Evolutionary conservation across 2,329 filamentous ascomycete genomes (phyloP).

Genomic region (Penicillium corylophilum): DNA sequence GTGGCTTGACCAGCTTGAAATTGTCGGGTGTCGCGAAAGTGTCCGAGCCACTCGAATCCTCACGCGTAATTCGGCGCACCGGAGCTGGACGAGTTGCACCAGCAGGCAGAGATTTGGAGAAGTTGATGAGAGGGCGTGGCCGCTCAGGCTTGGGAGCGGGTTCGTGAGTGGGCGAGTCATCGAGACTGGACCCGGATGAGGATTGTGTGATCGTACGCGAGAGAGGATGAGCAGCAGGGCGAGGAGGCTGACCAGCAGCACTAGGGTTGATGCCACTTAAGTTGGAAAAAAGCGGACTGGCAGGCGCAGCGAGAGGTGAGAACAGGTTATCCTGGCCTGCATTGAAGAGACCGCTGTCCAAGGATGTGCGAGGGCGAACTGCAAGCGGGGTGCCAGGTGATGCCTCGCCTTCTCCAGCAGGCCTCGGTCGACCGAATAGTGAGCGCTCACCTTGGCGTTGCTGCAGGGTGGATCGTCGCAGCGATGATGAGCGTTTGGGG

Average conservation of each 20-base stretch:
- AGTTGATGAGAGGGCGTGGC: slow-evolving; percentile 55
- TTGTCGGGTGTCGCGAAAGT: slow-evolving; percentile 71
- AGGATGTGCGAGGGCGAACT: slow-evolving; percentile 68
- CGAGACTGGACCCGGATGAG: slow-evolving; percentile 76
- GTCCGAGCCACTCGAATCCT: slow-evolving; percentile 51
- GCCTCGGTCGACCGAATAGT: slow-evolving; percentile 48
- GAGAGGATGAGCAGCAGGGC: slow-evolving; percentile 68
- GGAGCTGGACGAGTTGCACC: slow-evolving; percentile 57
- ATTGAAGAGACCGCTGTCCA: slow-evolving; percentile 71
- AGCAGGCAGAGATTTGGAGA: slow-evolving; percentile 74
- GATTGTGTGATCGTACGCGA: slow-evolving; percentile 85
- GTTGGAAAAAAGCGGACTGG: slow-evolving; percentile 41
- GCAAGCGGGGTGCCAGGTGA: slow-evolving; percentile 57
- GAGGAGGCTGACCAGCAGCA: slow-evolving; percentile 36
- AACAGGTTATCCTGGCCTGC: slow-evolving; percentile 63
- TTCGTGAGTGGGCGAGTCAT: slow-evolving; percentile 68
- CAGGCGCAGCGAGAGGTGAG: slow-evolving; percentile 59
- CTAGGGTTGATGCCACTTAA: neutral
- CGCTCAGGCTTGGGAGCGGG: slow-evolving; percentile 56
- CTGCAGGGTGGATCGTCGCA: slow-evolving; percentile 83
- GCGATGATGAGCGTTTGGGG: slow-evolving; percentile 69
- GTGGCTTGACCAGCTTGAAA: slow-evolving; percentile 74
- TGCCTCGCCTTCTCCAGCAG: slow-evolving; percentile 48
- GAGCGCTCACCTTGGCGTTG: slow-evolving; percentile 72
- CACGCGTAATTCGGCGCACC: slow-evolving; percentile 45